Evolutionary conservation across 129 eudicot species (phyloP).

Genomic region (Centrapalus pauciflorus): DNA sequence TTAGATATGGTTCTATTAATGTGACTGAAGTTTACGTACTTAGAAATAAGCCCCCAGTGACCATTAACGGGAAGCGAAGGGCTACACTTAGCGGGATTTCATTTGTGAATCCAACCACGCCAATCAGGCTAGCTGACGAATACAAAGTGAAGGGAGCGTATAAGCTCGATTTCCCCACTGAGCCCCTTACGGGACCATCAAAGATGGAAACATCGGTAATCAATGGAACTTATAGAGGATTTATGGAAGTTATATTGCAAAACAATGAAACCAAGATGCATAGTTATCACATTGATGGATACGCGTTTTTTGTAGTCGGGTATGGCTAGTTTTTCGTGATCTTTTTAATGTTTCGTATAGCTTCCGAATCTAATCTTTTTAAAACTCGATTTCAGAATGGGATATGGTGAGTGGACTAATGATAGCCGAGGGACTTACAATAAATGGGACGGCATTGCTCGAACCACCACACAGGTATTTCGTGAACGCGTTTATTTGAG

Average conservation of each 20-base stretch:
- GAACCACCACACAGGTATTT: slow-evolving; percentile 54
- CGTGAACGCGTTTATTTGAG: background rate
- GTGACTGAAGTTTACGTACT: slow-evolving; percentile 55
- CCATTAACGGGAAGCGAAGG: slow-evolving; percentile 38
- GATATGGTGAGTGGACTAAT: slow-evolving; percentile 63
- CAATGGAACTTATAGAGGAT: slow-evolving; percentile 68
- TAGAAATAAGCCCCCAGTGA: slow-evolving; percentile 46
- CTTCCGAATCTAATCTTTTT: background rate
- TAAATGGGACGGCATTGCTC: slow-evolving; percentile 77
- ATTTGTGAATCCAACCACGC: slow-evolving; percentile 55
- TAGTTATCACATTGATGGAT: slow-evolving; percentile 65
- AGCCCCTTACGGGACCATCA: slow-evolving; percentile 50
- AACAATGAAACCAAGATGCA: slow-evolving; percentile 66
- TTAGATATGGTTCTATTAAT: slow-evolving; percentile 58
- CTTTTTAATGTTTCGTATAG: background rate
- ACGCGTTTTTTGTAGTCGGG: slow-evolving; percentile 70
- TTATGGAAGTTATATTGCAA: slow-evolving; percentile 57
- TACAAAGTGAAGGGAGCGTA: slow-evolving; percentile 47
- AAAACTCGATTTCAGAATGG: slow-evolving; percentile 56
- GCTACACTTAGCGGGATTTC: slow-evolving; percentile 63
- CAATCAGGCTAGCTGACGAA: slow-evolving; percentile 61
- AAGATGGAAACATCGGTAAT: slow-evolving; percentile 48
- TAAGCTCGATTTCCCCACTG: slow-evolving; percentile 54
- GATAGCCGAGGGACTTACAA: slow-evolving; percentile 65
- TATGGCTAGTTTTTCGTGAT: slow-evolving; percentile 17